phyloP scores from a whole-genome alignment of 169 alveolate species.

The Plasmodium inui region DNA sequence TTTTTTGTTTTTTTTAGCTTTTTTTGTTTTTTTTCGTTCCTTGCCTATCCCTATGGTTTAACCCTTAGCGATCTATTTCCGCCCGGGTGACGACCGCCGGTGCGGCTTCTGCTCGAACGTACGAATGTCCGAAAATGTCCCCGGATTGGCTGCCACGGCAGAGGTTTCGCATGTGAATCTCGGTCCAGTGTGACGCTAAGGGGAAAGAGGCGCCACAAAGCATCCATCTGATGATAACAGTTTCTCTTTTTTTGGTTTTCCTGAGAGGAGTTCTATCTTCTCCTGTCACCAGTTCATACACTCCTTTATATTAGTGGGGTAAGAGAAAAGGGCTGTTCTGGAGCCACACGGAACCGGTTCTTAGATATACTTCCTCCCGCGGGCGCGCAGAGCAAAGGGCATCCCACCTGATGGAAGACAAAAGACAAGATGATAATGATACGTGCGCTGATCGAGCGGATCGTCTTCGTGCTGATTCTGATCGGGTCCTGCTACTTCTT shows the following conservation, averaged over 20 bases:
- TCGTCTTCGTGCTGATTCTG: constrained; percentile 8
- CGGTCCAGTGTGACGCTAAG: not conserved
- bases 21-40: not conserved
- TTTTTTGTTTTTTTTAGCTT: not conserved
- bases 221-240: not conserved
- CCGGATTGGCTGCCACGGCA: not conserved
- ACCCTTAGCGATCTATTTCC: not conserved
- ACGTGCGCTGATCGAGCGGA: constrained; percentile 13
- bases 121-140: not conserved
- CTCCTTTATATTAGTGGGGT: not conserved
- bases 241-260: not conserved
- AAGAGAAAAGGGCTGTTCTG: not conserved
- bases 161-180: not conserved
- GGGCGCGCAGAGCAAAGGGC: not conserved
- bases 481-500: constrained; percentile 17
- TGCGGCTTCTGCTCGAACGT: not conserved
- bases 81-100: not conserved
- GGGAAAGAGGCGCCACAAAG: not conserved
- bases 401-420: not conserved
- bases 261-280: not conserved
- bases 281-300: not conserved
- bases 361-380: not conserved
- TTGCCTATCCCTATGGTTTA: not conserved
- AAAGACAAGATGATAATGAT: constrained; percentile 5
- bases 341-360: not conserved